Evolutionary conservation across 2,329 filamentous ascomycete species (phyloP).

Genomic region (Colletotrichum musae): DNA sequence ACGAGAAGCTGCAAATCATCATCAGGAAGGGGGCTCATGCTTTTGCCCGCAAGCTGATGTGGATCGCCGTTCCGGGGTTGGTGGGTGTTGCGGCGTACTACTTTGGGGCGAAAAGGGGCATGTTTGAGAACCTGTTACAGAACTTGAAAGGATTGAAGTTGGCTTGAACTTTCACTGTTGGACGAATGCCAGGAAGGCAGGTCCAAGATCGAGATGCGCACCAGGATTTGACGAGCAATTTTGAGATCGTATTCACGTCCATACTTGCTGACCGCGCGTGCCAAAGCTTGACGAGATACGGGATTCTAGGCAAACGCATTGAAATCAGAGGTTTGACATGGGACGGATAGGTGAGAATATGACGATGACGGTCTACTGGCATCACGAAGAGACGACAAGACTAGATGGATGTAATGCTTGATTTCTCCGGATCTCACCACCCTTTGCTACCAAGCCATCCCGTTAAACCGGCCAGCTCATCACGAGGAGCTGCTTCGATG

Average conservation of each 20-base stretch:
- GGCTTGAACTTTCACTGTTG: neutral
- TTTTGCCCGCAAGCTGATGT: neutral
- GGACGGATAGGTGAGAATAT: neutral
- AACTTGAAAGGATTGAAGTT: neutral
- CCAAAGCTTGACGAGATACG: no score
- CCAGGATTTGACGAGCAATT: no score
- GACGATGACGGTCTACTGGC: neutral
- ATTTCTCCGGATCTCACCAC: neutral
- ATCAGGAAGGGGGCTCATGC: conserved; percentile 5
- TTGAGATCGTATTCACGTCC: no score
- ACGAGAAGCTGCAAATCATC: conserved; percentile 24
- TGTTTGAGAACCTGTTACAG: neutral
- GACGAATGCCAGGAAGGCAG: no score
- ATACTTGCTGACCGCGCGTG: no score
- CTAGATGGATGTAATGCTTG: neutral
- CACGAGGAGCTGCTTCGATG: no score
- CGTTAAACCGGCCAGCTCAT: no score
- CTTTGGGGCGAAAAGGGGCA: neutral
- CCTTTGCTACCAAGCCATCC: no score
- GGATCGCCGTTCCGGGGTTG: neutral
- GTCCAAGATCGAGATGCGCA: no score
- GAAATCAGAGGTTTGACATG: neutral
- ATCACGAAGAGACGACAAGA: neutral
- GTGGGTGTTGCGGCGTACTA: conserved; percentile 1
- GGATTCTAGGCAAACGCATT: neutral